These are phyloP conservation scores for Leptodermis oblonga DNA, from an alignment of 257 asterid genomes.

Conservation along the genomic window DNA sequence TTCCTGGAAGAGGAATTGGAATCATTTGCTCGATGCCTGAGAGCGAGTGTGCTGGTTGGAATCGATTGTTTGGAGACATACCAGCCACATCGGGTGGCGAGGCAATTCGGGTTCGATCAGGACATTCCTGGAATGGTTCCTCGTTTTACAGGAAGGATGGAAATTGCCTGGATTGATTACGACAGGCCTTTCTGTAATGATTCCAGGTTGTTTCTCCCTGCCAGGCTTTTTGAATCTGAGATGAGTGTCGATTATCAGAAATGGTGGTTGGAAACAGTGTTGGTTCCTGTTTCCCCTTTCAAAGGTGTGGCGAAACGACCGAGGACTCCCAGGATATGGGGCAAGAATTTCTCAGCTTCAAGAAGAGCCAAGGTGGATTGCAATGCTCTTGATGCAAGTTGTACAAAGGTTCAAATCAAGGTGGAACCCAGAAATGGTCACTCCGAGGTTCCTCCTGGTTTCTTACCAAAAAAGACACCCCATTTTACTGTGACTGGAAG, in stretches of 20 bases:
- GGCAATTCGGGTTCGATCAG: slow-evolving; percentile 43
- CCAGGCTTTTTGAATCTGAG: slow-evolving; percentile 29
- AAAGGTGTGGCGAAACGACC: slow-evolving; percentile 11
- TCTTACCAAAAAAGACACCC: too few relatives aligned
- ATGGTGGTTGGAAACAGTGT: slow-evolving; percentile 37
- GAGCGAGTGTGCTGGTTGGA: slow-evolving; percentile 29
- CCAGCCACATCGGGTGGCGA: slow-evolving; percentile 36
- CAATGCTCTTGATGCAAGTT: too few relatives aligned
- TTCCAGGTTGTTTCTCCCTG: slow-evolving; percentile 18
- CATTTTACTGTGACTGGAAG: too few relatives aligned
- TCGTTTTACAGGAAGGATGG: neutral
- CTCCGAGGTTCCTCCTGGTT: too few relatives aligned
- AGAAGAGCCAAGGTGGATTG: neutral
- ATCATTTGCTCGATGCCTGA: slow-evolving; percentile 27
- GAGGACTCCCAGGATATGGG: too few relatives aligned
- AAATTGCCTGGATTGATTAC: slow-evolving; percentile 19
- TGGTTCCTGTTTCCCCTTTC: slow-evolving; percentile 14
- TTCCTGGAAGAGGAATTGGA: slow-evolving; percentile 16
- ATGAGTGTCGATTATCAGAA: slow-evolving; percentile 22
- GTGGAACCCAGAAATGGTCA: too few relatives aligned
- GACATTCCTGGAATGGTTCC: slow-evolving; percentile 27
- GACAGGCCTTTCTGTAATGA: slow-evolving; percentile 10
- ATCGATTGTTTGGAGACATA: slow-evolving; percentile 32
- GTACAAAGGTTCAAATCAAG: too few relatives aligned
- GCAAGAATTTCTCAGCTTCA: too few relatives aligned